phyloP scores from a whole-genome alignment of 768 basidiomycete species.

The Suillus placidus region DNA sequence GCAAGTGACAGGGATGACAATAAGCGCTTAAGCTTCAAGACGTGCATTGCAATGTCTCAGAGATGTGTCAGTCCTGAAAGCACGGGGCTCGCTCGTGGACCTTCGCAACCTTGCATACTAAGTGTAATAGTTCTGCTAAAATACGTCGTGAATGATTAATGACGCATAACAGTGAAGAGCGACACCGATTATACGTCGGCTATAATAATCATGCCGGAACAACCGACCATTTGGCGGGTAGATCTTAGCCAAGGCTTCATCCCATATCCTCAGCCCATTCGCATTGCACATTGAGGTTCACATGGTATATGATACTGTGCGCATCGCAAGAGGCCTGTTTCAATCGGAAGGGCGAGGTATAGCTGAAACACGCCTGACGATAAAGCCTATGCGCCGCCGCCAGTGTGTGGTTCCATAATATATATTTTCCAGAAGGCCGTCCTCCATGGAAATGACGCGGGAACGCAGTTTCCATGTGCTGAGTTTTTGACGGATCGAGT shows the following conservation, averaged over 20 bases:
- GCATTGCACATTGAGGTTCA: no score
- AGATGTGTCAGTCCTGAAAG: not conserved
- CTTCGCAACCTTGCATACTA: not conserved
- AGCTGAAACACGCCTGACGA: conserved; percentile 19
- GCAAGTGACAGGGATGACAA: not conserved
- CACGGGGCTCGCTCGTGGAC: not conserved
- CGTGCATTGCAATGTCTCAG: not conserved
- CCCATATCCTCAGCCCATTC: no score
- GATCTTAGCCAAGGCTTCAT: not conserved
- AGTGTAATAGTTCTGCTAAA: not conserved
- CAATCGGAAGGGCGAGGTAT: conserved; percentile 27
- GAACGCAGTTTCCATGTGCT: conserved; percentile 32
- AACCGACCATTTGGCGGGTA: not conserved
- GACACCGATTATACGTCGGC: no score
- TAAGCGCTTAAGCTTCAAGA: no score
- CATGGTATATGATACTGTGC: not conserved
- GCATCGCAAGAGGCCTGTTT: conserved; percentile 5
- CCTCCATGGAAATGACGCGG: conserved; percentile 18
- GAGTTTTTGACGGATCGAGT: conserved; percentile 21
- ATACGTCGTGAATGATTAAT: not conserved
- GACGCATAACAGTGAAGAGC: not conserved
- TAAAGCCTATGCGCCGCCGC: conserved; percentile 25
- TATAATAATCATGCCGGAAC: not conserved
- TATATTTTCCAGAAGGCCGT: conserved; percentile 2
- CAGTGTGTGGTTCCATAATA: conserved; percentile 22